Conservation (phyloP, 108 stramenopile genomes). For the Nitzschia palea region DNA sequence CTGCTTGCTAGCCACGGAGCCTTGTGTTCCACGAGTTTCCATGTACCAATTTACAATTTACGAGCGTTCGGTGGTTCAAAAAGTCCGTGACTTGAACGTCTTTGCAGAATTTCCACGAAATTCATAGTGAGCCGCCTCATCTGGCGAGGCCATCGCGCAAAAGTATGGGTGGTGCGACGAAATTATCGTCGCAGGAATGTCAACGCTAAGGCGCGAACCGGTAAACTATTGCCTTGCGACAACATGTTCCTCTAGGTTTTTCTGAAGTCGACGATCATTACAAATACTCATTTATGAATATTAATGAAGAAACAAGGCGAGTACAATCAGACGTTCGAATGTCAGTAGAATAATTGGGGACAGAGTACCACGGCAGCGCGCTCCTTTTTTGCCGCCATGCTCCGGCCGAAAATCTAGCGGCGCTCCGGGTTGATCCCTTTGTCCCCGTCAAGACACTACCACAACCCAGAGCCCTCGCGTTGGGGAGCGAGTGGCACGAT, state of each 20-base stretch:
- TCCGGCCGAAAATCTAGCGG: background rate
- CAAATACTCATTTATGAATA: background rate
- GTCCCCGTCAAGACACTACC: background rate
- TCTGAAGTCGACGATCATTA: background rate
- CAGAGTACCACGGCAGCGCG: background rate
- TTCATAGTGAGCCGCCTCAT: too few relatives aligned
- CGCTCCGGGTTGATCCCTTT: background rate
- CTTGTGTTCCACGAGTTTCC: too few relatives aligned
- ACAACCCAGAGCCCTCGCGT: constrained; percentile 29
- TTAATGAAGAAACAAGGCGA: background rate
- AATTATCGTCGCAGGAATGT: too few relatives aligned
- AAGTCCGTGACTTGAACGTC: too few relatives aligned
- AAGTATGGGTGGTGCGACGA: too few relatives aligned
- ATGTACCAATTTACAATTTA: too few relatives aligned
- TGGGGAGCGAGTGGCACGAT: constrained; percentile 43
- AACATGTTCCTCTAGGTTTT: too few relatives aligned
- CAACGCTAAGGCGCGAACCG: too few relatives aligned
- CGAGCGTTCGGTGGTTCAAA: too few relatives aligned
- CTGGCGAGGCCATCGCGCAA: background rate
- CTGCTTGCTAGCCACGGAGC: too few relatives aligned
- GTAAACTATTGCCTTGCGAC: too few relatives aligned
- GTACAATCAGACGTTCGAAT: background rate
- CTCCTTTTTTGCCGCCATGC: constrained; percentile 2
- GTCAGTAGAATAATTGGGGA: background rate
- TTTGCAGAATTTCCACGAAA: too few relatives aligned